These are phyloP conservation scores for Platanthera guangdongensis DNA, from an alignment of 106 monocot genomes.

Conservation along the genomic window DNA sequence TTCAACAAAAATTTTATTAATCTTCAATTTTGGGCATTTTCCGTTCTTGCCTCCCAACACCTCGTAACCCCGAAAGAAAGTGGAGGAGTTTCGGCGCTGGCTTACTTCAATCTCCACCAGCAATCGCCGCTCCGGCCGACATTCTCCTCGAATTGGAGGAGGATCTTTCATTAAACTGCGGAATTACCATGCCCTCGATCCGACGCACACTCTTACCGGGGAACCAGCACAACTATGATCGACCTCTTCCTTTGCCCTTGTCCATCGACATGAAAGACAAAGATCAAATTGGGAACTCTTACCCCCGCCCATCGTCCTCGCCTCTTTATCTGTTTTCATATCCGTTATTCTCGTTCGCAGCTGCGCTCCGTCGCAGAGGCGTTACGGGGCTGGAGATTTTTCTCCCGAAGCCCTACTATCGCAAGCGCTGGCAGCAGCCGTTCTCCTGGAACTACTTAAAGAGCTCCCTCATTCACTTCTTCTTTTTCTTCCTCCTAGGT, in stretches of 20 bases:
- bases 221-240: conserved; percentile 2
- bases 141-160: background rate
- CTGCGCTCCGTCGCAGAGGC: conserved; percentile 7
- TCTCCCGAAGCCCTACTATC: background rate
- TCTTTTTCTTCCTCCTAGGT: conserved; percentile 29
- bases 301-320: conserved; percentile 7
- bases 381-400: background rate
- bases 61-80: no score
- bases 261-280: background rate
- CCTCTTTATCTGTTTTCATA: background rate
- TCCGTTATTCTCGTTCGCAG: background rate
- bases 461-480: conserved; percentile 31
- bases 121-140: background rate
- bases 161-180: background rate
- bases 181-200: conserved; percentile 30
- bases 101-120: background rate
- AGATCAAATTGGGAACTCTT: background rate
- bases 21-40: no score
- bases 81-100: background rate
- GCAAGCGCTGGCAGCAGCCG: conserved; percentile 9
- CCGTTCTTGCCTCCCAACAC: no score
- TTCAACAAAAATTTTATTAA: no score
- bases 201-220: conserved; percentile 24
- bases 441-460: background rate
- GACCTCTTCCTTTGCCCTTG: background rate